These are phyloP conservation scores for Tilletiopsis washingtonensis DNA, from an alignment of 1,284 basidiomycete genomes.

Conservation along the genomic window DNA sequence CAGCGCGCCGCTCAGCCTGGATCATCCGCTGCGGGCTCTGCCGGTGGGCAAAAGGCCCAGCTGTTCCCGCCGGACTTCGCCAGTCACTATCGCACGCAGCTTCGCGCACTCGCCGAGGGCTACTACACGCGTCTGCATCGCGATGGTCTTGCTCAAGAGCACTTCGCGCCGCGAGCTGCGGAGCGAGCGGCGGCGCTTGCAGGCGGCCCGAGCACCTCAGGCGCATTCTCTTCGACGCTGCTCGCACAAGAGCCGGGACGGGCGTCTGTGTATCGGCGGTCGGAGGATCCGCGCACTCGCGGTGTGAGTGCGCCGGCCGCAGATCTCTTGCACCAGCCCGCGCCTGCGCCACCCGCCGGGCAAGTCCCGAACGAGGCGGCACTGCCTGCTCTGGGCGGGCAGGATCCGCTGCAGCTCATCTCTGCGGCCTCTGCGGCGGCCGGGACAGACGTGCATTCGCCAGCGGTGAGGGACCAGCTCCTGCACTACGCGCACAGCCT, in stretches of 20 bases:
- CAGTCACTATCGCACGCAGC: constrained; percentile 37
- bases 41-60: constrained; percentile 8
- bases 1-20: constrained; percentile 1
- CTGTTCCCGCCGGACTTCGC: constrained; percentile 43
- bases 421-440: constrained; percentile 25
- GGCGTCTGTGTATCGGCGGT: no score
- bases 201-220: background rate
- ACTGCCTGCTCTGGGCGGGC: no score
- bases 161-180: constrained; percentile 10
- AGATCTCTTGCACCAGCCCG: no score
- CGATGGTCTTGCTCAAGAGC: constrained; percentile 19
- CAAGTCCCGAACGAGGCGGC: no score
- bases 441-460: constrained; percentile 21
- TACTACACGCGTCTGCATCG: constrained; percentile 34
- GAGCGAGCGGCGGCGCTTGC: background rate
- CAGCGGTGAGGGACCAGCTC: constrained; percentile 36
- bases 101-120: constrained; percentile 34
- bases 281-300: no score
- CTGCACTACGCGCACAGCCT: constrained; percentile 41
- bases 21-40: background rate
- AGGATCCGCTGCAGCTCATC: constrained; percentile 36
- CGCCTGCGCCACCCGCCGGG: no score
- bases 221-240: background rate
- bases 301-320: no score
- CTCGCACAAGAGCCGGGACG: no score